phyloP scores from a whole-genome alignment of 176 grass and related monocot species.

The Raddia guianensis region DNA sequence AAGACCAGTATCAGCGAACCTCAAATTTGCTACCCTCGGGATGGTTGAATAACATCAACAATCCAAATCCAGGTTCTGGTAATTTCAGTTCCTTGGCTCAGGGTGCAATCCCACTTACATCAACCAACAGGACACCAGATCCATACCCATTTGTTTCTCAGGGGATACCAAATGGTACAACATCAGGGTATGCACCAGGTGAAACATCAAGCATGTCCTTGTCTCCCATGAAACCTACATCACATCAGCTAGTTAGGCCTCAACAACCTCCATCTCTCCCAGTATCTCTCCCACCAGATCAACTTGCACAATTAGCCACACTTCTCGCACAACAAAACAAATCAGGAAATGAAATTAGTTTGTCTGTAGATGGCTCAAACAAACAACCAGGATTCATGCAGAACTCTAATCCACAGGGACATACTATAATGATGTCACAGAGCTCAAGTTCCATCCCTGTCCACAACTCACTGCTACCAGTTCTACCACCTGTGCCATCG shows the following conservation, averaged over 20 bases:
- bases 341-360: constrained; percentile 43
- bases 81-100: constrained; percentile 35
- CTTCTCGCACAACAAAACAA: constrained; percentile 68
- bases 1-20: constrained; percentile 41
- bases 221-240: constrained; percentile 28
- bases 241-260: constrained; percentile 41
- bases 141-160: constrained; percentile 28
- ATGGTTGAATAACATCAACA: constrained; percentile 42
- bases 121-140: constrained; percentile 34
- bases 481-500: constrained; percentile 21
- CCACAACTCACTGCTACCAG: constrained; percentile 39
- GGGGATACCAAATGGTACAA: constrained; percentile 38
- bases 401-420: constrained; percentile 43
- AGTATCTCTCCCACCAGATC: constrained; percentile 60
- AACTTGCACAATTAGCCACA: constrained; percentile 61
- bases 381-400: constrained; percentile 46
- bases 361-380: constrained; percentile 43
- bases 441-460: constrained; percentile 33
- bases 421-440: constrained; percentile 36
- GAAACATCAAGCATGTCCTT: constrained; percentile 51
- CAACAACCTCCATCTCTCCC: constrained; percentile 49
- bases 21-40: constrained; percentile 38
- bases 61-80: constrained; percentile 43
- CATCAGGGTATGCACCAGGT: constrained; percentile 43
- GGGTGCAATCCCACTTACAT: constrained; percentile 31